Evolutionary conservation across 2,329 filamentous ascomycete genomes (phyloP).

Genomic region (Chaetomiaceae sp.): DNA sequence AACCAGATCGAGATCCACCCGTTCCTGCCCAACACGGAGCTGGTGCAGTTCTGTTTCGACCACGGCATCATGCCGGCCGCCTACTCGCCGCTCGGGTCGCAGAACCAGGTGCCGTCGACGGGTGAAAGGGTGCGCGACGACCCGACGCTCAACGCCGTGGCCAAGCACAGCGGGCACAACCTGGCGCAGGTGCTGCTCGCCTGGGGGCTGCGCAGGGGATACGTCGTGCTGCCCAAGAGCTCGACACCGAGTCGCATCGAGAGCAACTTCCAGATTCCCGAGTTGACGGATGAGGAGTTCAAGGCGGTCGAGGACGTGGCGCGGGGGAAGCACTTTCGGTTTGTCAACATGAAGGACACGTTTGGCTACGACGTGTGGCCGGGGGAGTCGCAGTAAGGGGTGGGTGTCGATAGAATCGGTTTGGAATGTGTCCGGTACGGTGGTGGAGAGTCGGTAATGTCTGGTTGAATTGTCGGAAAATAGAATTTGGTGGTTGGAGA

Average conservation of each 20-base stretch:
- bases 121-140: slow-evolving; percentile 63
- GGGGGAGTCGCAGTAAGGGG: slow-evolving; percentile 42
- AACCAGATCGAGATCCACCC: slow-evolving; percentile 50
- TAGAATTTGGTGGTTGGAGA: too few species aligned
- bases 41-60: slow-evolving; percentile 50
- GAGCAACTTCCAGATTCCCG: slow-evolving; percentile 58
- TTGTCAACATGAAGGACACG: slow-evolving; percentile 79
- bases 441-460: too few species aligned
- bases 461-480: too few species aligned
- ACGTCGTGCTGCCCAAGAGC: slow-evolving; percentile 66
- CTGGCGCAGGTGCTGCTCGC: slow-evolving; percentile 59
- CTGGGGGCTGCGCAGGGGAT: slow-evolving; percentile 63
- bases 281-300: slow-evolving; percentile 54
- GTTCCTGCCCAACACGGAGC: slow-evolving; percentile 43
- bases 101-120: slow-evolving; percentile 64
- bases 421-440: too few species aligned
- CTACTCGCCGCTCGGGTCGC: slow-evolving; percentile 54
- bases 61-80: slow-evolving; percentile 49
- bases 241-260: slow-evolving; percentile 61
- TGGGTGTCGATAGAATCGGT: neutral
- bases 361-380: slow-evolving; percentile 71
- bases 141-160: slow-evolving; percentile 54
- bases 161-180: slow-evolving; percentile 52
- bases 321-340: slow-evolving; percentile 61
- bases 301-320: slow-evolving; percentile 61